Evolutionary conservation across 2,329 filamentous ascomycete species (phyloP).

Genomic region (Botrytis elliptica): DNA sequence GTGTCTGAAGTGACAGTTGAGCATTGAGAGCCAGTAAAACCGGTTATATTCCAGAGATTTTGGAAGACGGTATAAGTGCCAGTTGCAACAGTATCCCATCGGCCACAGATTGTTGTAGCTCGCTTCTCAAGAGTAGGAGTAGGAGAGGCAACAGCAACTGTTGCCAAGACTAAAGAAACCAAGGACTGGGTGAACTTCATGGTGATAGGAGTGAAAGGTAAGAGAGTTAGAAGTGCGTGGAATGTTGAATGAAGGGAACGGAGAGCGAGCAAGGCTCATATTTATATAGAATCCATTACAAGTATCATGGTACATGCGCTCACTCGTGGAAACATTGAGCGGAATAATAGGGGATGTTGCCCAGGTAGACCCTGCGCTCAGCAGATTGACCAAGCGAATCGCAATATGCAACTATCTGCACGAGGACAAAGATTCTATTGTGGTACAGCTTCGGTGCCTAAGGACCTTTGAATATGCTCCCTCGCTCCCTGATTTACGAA

Average conservation of each 20-base stretch:
- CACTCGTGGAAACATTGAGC: constrained; percentile 8
- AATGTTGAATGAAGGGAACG: background rate
- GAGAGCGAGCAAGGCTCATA: background rate
- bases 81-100: constrained; percentile 31
- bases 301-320: background rate
- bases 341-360: background rate
- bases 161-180: constrained; percentile 19
- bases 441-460: background rate
- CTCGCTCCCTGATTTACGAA: background rate
- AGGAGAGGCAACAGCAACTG: constrained; percentile 21
- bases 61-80: constrained; percentile 44
- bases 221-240: background rate
- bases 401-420: background rate
- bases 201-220: constrained; percentile 1
- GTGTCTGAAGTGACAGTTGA: constrained; percentile 41
- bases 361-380: background rate
- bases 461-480: background rate
- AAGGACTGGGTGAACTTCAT: constrained; percentile 26
- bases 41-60: constrained; percentile 31
- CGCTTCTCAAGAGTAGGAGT: constrained; percentile 39
- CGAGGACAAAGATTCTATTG: background rate
- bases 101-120: constrained; percentile 35
- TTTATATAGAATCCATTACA: background rate
- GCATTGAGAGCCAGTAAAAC: constrained; percentile 39
- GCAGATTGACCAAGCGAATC: background rate